Percentiles rank a stretch among this genome's conserved stretches.
Evolutionary conservation across 2,329 filamentous ascomycete species (phyloP).

Genomic region (Taxawa tesnikishii): DNA sequence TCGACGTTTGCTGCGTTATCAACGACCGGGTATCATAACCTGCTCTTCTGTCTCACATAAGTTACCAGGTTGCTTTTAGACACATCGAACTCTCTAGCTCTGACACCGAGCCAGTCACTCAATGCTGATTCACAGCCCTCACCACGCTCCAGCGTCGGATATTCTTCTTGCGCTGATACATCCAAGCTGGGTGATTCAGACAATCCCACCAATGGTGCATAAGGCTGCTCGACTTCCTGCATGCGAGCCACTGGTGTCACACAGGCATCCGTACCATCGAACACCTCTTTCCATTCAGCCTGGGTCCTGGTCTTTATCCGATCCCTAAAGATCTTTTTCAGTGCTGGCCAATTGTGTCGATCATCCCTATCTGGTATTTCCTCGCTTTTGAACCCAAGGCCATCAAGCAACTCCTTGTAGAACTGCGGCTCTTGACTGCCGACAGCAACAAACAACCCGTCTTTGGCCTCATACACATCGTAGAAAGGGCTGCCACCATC

Average conservation of each 20-base stretch:
- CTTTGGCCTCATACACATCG: constrained; percentile 73
- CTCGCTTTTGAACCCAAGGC: constrained; percentile 44
- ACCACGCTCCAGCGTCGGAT: too few relatives aligned
- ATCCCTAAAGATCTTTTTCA: constrained; percentile 48
- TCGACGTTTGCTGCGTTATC: too few relatives aligned
- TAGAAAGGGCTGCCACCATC: constrained; percentile 85
- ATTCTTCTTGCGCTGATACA: too few relatives aligned
- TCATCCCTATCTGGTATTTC: constrained; percentile 44
- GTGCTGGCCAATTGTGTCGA: constrained; percentile 51
- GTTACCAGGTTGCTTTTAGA: too few relatives aligned
- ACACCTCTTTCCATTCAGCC: constrained; percentile 70
- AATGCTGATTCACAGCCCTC: too few relatives aligned
- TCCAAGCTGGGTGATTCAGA: too few relatives aligned
- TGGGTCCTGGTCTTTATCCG: constrained; percentile 60
- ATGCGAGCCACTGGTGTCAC: constrained; percentile 75
- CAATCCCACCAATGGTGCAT: too few relatives aligned
- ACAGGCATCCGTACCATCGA: constrained; percentile 86
- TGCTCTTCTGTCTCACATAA: too few relatives aligned
- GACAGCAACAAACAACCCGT: constrained; percentile 73
- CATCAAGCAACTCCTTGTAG: constrained; percentile 54
- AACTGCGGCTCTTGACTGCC: constrained; percentile 85
- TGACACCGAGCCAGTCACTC: too few relatives aligned
- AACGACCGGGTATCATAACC: too few relatives aligned
- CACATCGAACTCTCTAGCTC: too few relatives aligned
- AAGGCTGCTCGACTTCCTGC: constrained; percentile 55